These are phyloP conservation scores for Hygrophorus russula DNA, from an alignment of 768 basidiomycete genomes.

Conservation along the genomic window DNA sequence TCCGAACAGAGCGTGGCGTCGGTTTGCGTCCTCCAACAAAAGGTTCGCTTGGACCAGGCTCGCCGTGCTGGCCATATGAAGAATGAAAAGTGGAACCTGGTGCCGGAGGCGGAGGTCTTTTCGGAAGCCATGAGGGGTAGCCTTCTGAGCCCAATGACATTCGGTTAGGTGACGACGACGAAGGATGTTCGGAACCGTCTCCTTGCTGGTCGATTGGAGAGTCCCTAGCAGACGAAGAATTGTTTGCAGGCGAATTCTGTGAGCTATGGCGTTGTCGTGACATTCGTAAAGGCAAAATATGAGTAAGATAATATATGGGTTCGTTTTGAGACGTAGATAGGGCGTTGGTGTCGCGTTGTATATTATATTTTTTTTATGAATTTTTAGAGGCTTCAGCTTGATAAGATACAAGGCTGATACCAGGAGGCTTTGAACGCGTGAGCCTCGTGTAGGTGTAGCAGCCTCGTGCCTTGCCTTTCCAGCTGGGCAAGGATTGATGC, in stretches of 20 bases:
- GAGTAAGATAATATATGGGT: slow-evolving; percentile 11
- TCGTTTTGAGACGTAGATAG: slow-evolving; percentile 8
- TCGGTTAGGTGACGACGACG: slow-evolving; percentile 20
- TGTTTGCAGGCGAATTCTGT: slow-evolving; percentile 15
- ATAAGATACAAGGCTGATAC: slow-evolving; percentile 3
- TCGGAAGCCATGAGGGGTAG: slow-evolving; percentile 81
- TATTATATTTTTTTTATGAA: background rate
- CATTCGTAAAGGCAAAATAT: slow-evolving; percentile 19
- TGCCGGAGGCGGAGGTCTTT: slow-evolving; percentile 63
- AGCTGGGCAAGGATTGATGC: slow-evolving; percentile 12
- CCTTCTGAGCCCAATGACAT: slow-evolving; percentile 45
- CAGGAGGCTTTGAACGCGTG: slow-evolving; percentile 19
- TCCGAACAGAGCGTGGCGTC: slow-evolving; percentile 72
- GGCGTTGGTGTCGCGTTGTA: slow-evolving; percentile 12
- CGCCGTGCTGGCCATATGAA: slow-evolving; percentile 28
- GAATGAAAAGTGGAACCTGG: slow-evolving; percentile 63
- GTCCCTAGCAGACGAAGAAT: slow-evolving; percentile 15
- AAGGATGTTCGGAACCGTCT: slow-evolving; percentile 16
- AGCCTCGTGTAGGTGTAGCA: slow-evolving; percentile 35
- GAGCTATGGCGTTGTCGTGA: slow-evolving; percentile 24
- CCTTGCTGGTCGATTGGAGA: slow-evolving; percentile 13
- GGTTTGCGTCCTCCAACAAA: slow-evolving; percentile 58
- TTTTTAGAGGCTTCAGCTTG: background rate
- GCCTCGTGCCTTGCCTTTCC: slow-evolving; percentile 40
- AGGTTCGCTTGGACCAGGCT: slow-evolving; percentile 21